Evolutionary conservation across 805 yeast species (phyloP), one percentile per base, ranked within the genome.

Genomic region (Wickerhamomyces bovis): DNA sequence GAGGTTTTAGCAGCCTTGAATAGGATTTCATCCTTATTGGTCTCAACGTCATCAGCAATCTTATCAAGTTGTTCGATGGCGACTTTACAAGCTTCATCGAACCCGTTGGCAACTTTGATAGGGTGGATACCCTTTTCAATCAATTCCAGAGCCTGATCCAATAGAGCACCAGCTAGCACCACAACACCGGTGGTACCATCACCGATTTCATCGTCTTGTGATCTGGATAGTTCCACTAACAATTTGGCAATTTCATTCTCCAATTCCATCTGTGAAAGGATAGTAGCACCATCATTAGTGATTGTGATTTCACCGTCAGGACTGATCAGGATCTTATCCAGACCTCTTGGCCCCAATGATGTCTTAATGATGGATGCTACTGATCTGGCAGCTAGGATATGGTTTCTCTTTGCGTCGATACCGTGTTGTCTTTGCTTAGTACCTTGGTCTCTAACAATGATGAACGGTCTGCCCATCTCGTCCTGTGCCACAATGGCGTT

Each of bases 401-500:
- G 98, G 38, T 92, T 82, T 66, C 84, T 80, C 51, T 72, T 72
- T 51, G 97, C 89, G 65, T 94, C 89, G 39, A 80, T 66, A 23
- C 95, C 95, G 55, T 84, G 89, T 10, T 78, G 73, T 64, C 90
- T 75, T 56, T 76, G 71, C 63, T 78, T 78, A 50, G 68, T 69
- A 25, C 81, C 83, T 60, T 78, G 83, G 61, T 94, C 99, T 65
- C 94, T 81, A 45, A 94, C 99, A 64, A 94, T 94, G 63, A 94
- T 92, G 65, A 94, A 89, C 19, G 99, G 99, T 68, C 99, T 83
- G 19, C 99, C 99, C 90, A 86, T 88, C 68, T 94, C 99, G 66
- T 94, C 99, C 69, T 92, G 99, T 4, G 99, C 98, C 73, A 94
- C 89, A 59, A 94, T 89, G 68, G 99, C 99, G 62, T 95, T 94